Percentiles rank a stretch among this genome's conserved stretches.
These are phyloP conservation scores for Plasmopara viticola DNA, from an alignment of 352 stramenopile genomes.

Conservation along the genomic window DNA sequence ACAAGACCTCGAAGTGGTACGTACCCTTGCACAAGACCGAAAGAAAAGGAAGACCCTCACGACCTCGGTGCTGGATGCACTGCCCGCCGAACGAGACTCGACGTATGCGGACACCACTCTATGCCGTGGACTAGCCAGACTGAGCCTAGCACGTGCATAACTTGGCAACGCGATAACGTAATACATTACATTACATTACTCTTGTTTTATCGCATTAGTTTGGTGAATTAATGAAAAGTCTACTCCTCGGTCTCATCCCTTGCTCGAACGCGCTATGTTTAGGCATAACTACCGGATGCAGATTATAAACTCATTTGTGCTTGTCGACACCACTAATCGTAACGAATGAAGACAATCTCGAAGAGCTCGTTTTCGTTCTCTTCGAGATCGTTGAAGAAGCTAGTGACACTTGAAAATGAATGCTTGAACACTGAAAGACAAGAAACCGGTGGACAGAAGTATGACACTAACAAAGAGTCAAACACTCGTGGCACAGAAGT, in stretches of 20 bases:
- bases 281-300: constrained; percentile 12
- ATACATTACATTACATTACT: too few species aligned
- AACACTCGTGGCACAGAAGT: constrained; percentile 3
- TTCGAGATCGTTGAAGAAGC: constrained; percentile 16
- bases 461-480: constrained; percentile 3
- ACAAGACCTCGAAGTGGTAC: too few species aligned
- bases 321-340: neutral
- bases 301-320: constrained; percentile 6
- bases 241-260: neutral
- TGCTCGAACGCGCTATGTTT: constrained; percentile 15
- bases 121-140: too few species aligned
- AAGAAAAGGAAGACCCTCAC: too few species aligned
- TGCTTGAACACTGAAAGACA: neutral
- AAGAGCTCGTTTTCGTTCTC: constrained; percentile 19
- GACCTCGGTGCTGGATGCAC: too few species aligned
- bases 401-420: constrained; percentile 3
- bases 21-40: too few species aligned
- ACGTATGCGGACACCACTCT: too few species aligned
- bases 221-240: too few species aligned
- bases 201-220: too few species aligned
- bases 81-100: too few species aligned
- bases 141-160: too few species aligned
- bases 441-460: constrained; percentile 1
- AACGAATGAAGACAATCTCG: constrained; percentile 8
- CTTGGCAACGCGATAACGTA: too few species aligned